These are phyloP conservation scores for Suillus subalutaceus DNA, from an alignment of 768 basidiomycete genomes.

Conservation along the genomic window DNA sequence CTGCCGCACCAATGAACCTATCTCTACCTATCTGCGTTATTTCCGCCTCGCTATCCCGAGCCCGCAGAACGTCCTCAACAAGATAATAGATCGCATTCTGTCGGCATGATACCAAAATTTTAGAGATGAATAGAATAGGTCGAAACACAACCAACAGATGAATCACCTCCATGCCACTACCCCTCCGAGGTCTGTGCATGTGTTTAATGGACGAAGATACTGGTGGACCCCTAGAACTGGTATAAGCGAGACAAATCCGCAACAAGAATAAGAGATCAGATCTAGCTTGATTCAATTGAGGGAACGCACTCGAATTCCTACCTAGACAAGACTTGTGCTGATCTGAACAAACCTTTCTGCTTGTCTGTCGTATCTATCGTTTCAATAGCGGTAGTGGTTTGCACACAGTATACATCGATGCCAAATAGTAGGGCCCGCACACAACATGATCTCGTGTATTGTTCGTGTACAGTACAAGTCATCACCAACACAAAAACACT, in stretches of 20 bases:
- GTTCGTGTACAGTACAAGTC: background rate
- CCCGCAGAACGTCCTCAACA: background rate
- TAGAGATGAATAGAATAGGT: background rate
- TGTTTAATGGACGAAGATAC: background rate
- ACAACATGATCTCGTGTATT: background rate
- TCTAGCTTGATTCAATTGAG: background rate
- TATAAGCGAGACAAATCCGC: background rate
- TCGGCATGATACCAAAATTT: background rate
- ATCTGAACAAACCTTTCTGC: background rate
- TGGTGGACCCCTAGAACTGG: background rate
- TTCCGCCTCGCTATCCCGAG: background rate
- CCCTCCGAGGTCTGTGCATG: background rate
- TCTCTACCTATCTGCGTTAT: background rate
- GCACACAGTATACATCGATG: background rate
- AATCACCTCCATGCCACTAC: background rate
- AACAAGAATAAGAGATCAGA: background rate
- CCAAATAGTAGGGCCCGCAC: background rate
- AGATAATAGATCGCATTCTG: background rate
- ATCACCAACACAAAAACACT: background rate
- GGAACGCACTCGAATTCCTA: background rate
- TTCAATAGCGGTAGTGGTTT: background rate
- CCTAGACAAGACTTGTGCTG: background rate
- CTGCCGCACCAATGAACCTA: background rate
- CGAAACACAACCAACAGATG: background rate
- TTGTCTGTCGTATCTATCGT: background rate